Conservation (phyloP, 148 eudicot genomes). For the Suaeda aralocaspica region DNA sequence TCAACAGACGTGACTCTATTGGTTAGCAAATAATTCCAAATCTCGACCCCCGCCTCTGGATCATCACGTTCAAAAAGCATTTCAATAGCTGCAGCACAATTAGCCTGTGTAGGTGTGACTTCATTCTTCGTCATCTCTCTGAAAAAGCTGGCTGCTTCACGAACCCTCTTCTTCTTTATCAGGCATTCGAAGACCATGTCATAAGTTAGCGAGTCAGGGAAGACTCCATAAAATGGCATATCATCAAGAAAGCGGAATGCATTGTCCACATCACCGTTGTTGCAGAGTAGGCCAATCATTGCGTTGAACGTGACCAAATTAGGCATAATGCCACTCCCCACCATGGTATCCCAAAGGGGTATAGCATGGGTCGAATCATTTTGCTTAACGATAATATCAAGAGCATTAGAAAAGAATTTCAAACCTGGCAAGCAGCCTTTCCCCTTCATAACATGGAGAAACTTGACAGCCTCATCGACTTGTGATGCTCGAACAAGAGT, state of each 20-base stretch:
- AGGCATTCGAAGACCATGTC: conserved; percentile 73
- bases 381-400: conserved; percentile 61
- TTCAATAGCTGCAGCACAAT: conserved; percentile 56
- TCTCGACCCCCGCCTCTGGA: conserved; percentile 68
- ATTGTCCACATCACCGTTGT: conserved; percentile 49
- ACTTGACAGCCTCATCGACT: conserved; percentile 62
- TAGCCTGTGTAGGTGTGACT: conserved; percentile 49
- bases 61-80: conserved; percentile 67
- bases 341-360: conserved; percentile 73
- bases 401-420: conserved; percentile 70
- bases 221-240: conserved; percentile 71
- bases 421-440: conserved; percentile 78
- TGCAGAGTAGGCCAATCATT: conserved; percentile 67
- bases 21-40: conserved; percentile 64
- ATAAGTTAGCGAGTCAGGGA: conserved; percentile 64
- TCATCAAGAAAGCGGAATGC: conserved; percentile 69
- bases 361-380: conserved; percentile 58
- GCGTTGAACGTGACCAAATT: conserved; percentile 61
- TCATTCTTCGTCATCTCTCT: conserved; percentile 80
- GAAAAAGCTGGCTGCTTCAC: conserved; percentile 61
- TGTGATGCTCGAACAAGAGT: conserved; percentile 57
- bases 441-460: conserved; percentile 70
- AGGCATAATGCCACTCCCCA: conserved; percentile 53
- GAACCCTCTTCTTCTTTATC: conserved; percentile 58
- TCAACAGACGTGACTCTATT: conserved; percentile 43